Conservation (phyloP, 768 basidiomycete species). For the Suillus decipiens region DNA sequence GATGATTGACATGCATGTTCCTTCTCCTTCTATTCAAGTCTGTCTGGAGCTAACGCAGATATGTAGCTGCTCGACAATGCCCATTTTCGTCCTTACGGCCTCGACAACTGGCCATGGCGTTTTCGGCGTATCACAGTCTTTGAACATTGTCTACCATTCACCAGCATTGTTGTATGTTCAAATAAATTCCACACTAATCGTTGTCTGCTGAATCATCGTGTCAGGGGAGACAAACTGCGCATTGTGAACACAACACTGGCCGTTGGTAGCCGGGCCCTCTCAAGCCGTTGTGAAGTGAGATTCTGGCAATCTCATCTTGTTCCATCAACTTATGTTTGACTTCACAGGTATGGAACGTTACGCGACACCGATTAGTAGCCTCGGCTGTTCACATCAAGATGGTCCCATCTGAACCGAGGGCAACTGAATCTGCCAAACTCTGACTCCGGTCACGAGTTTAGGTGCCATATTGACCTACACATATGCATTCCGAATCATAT, state of each 20-base stretch:
- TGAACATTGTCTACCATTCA: conserved; percentile 57
- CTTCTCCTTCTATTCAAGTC: background rate
- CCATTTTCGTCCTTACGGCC: conserved; percentile 38
- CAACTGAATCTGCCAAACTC: conserved; percentile 18
- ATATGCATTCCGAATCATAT: background rate
- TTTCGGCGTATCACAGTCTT: conserved; percentile 49
- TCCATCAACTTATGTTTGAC: background rate
- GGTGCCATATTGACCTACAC: background rate
- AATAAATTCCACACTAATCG: background rate
- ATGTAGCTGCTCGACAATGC: conserved; percentile 51
- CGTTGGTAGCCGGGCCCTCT: conserved; percentile 46
- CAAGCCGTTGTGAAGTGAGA: conserved; percentile 52
- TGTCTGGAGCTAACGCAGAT: background rate
- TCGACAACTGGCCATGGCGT: conserved; percentile 30
- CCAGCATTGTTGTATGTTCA: conserved; percentile 47
- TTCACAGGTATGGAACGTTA: conserved; percentile 57
- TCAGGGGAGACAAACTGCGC: conserved; percentile 45
- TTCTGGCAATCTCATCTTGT: background rate
- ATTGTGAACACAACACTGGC: conserved; percentile 55
- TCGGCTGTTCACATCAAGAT: conserved; percentile 61
- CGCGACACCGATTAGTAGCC: conserved; percentile 51
- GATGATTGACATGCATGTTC: conserved; percentile 52
- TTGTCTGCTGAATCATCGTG: background rate
- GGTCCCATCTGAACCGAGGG: conserved; percentile 40
- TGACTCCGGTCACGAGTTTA: conserved; percentile 9